Percentiles rank a stretch among this genome's conserved stretches.
Evolutionary conservation across 1,284 basidiomycete genomes (phyloP).

Genomic region (Taiwanofungus camphoratus): DNA sequence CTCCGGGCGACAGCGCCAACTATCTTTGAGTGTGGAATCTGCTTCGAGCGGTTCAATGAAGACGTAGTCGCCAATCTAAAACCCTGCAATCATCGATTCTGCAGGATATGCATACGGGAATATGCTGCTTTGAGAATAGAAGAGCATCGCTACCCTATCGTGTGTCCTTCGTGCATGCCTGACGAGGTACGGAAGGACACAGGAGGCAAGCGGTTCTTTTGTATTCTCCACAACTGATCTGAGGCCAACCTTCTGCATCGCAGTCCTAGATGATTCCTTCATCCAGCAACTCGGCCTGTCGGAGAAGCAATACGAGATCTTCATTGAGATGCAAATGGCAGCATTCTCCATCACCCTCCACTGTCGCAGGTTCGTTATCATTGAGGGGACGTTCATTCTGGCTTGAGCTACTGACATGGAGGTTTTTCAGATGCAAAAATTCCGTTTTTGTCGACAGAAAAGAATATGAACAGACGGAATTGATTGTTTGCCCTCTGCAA

Average conservation of each 20-base stretch:
- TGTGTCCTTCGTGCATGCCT: slow-evolving; percentile 51
- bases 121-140: slow-evolving; percentile 43
- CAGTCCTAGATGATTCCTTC: slow-evolving; percentile 38
- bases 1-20: slow-evolving; percentile 28
- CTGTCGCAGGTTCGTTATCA: slow-evolving; percentile 39
- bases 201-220: too few species aligned
- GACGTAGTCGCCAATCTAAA: slow-evolving; percentile 42
- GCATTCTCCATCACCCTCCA: slow-evolving; percentile 47
- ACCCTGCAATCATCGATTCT: slow-evolving; percentile 49
- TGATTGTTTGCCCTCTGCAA: slow-evolving; percentile 40
- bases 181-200: slow-evolving; percentile 25
- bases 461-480: slow-evolving; percentile 37
- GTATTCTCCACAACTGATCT: neutral
- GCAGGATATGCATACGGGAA: slow-evolving; percentile 44
- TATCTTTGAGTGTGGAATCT: slow-evolving; percentile 51
- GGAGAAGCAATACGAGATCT: slow-evolving; percentile 39
- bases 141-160: slow-evolving; percentile 52
- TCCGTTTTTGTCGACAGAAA: slow-evolving; percentile 43
- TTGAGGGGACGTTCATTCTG: neutral
- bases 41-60: slow-evolving; percentile 44
- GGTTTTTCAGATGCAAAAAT: slow-evolving; percentile 35
- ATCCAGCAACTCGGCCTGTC: slow-evolving; percentile 45
- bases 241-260: neutral
- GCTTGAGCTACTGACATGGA: neutral
- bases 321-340: slow-evolving; percentile 50